These are phyloP conservation scores for Cryptosporidium sp. DNA, from an alignment of 169 alveolate species.

Conservation along the genomic window DNA sequence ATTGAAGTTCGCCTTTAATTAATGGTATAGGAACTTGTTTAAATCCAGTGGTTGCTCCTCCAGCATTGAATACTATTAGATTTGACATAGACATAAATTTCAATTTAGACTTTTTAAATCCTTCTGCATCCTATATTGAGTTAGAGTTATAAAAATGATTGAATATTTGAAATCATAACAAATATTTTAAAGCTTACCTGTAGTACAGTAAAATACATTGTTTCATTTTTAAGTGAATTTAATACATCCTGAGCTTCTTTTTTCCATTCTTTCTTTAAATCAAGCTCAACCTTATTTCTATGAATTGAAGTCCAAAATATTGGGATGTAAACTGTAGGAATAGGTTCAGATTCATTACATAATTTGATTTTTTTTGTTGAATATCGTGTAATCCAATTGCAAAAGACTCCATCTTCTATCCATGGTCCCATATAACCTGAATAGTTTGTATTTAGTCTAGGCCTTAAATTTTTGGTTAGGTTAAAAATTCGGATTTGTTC, in stretches of 20 bases:
- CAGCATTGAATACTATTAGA: conserved; percentile 71
- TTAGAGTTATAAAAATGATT: neutral
- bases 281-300: conserved; percentile 48
- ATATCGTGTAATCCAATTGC: conserved; percentile 50
- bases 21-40: conserved; percentile 71
- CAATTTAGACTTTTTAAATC: conserved; percentile 54
- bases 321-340: conserved; percentile 64
- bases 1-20: conserved; percentile 66
- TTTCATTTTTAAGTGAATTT: conserved; percentile 10
- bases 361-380: neutral
- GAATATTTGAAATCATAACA: neutral
- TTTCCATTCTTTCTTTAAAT: conserved; percentile 22
- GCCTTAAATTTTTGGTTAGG: conserved; percentile 41
- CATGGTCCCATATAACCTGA: conserved; percentile 76
- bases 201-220: conserved; percentile 64
- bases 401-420: conserved; percentile 76
- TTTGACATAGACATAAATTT: conserved; percentile 30
- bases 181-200: conserved; percentile 47
- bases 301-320: conserved; percentile 76
- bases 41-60: conserved; percentile 65
- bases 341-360: conserved; percentile 9
- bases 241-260: conserved; percentile 20
- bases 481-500: conserved; percentile 53
- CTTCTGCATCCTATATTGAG: conserved; percentile 76
- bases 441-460: conserved; percentile 69